These are phyloP conservation scores for Atkinsonella hypoxylon DNA, from an alignment of 2,329 filamentous ascomycete genomes.

Conservation along the genomic window DNA sequence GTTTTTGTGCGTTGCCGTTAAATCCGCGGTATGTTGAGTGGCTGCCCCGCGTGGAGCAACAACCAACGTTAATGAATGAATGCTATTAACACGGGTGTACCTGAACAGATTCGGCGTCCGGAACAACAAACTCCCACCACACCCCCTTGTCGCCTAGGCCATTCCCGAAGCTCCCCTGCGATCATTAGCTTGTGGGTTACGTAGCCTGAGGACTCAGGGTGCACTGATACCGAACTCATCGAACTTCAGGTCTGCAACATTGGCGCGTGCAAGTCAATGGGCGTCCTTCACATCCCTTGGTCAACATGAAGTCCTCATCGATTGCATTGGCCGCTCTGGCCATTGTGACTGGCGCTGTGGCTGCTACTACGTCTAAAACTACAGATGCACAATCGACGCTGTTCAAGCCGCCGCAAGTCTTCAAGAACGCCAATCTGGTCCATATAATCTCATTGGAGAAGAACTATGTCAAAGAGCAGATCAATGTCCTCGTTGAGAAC, in stretches of 20 bases:
- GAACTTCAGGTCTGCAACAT: slow-evolving; percentile 7
- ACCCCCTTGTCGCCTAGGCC: slow-evolving; percentile 3
- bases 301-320: slow-evolving; percentile 30
- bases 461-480: slow-evolving; percentile 75
- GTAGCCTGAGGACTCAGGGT: slow-evolving; percentile 6
- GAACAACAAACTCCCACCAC: slow-evolving; percentile 8
- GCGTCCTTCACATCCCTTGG: slow-evolving; percentile 14
- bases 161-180: neutral
- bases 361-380: slow-evolving; percentile 44
- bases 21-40: no score
- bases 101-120: slow-evolving; percentile 5
- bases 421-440: slow-evolving; percentile 87
- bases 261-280: slow-evolving; percentile 23
- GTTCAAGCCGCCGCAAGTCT: slow-evolving; percentile 81
- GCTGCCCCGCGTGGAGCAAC: no score
- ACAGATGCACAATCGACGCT: slow-evolving; percentile 47
- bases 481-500: slow-evolving; percentile 94
- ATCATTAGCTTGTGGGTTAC: neutral
- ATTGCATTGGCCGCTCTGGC: slow-evolving; percentile 47
- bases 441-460: slow-evolving; percentile 89
- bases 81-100: no score
- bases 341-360: slow-evolving; percentile 37
- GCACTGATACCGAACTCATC: slow-evolving; percentile 5
- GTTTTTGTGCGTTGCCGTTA: no score
- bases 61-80: no score